A percentile compares a stretch with the other conserved stretches of the same genome.
Conservation (phyloP, 257 asterid genomes). For the Pogostemon cablin region DNA sequence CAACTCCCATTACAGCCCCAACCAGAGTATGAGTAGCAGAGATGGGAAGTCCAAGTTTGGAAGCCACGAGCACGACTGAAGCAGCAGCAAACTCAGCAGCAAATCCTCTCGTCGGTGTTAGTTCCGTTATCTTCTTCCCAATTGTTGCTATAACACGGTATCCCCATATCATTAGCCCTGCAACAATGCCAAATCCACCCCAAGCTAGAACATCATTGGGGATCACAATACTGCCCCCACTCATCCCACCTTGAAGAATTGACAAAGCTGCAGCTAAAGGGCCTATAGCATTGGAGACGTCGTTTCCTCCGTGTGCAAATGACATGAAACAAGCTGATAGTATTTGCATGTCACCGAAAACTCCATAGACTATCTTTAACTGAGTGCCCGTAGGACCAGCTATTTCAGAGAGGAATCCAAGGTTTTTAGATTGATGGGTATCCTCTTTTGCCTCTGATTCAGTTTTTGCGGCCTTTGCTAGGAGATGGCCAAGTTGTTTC, state of each 20-base stretch:
- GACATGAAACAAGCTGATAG: conserved; percentile 97
- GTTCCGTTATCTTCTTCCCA: conserved; percentile 91
- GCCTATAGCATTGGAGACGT: conserved; percentile 92
- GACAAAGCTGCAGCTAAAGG: conserved; percentile 90
- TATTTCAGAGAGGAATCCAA: conserved; percentile 78
- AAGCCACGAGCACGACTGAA: conserved; percentile 79
- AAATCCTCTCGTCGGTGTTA: conserved; percentile 92
- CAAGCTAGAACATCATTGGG: conserved; percentile 87
- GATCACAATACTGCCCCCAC: conserved; percentile 63
- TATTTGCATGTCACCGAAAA: conserved; percentile 91
- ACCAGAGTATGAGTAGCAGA: conserved; percentile 95
- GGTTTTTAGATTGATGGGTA: conserved; percentile 35
- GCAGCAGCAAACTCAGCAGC: conserved; percentile 99
- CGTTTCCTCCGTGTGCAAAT: conserved; percentile 98
- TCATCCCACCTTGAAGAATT: conserved; percentile 74
- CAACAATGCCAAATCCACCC: conserved; percentile 97
- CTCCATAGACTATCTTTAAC: conserved; percentile 82
- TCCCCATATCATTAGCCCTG: conserved; percentile 91
- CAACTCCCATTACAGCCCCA: conserved; percentile 99
- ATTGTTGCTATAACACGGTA: conserved; percentile 83
- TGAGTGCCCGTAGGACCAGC: conserved; percentile 96
- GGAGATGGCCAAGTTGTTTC: conserved; percentile 88
- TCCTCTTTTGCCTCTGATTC: conserved; percentile 46
- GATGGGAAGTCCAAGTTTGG: conserved; percentile 86
- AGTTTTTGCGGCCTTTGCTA: conserved; percentile 47